Base-by-base conservation (phyloP, 805 yeast species). In the Isabelozyma rhagii region DNA sequence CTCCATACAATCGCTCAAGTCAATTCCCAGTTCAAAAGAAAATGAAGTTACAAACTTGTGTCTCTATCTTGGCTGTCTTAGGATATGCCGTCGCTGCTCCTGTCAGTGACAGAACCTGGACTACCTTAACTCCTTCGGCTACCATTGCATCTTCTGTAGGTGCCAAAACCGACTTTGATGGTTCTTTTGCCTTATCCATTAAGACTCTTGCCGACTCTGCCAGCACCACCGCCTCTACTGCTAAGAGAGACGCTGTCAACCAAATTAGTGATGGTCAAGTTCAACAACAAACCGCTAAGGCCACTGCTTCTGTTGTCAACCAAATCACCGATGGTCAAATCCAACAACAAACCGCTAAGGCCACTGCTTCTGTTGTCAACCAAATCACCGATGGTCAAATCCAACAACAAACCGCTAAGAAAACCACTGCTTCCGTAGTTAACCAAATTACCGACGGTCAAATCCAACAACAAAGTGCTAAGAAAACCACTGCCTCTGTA, bases 361-460 rank as follows among this genome's bases (percentile, higher is more conserved):
- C 61, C 25, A 53, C 66, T 39, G 67, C 64, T 10, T 45, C 56
- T 15, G 69, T 60, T 41, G 63, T 72, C 14, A 68, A 68, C 68
- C 77, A 75, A 58, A 76, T 75, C 46, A 68, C 69, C 43, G 81
- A 76, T 55, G 81, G 81, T 47, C 81, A 76, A 61, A 67, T 75
- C 51, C 79, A 74, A 60, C 67, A 66, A 41, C 53, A 56, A 41
- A 66, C 54, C 29, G 52, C 53, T 45, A 44, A 45, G 29, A 48
- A 59, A 39, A 45, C 51, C 14, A 46, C 62, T 29, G 60, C 64
- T 38, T 59, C 77, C 8, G 36, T 31, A 10, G 36, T 44, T 13
- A 48, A 46, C 28, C 51, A 52, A 43, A 55, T 55, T 43, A 47
- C 51, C 43, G 72, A 67, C 45, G 72, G 73, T 18, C 72, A 68